Conservation (phyloP, 2,329 filamentous ascomycete species). For the Leptographium galeiforme region DNA sequence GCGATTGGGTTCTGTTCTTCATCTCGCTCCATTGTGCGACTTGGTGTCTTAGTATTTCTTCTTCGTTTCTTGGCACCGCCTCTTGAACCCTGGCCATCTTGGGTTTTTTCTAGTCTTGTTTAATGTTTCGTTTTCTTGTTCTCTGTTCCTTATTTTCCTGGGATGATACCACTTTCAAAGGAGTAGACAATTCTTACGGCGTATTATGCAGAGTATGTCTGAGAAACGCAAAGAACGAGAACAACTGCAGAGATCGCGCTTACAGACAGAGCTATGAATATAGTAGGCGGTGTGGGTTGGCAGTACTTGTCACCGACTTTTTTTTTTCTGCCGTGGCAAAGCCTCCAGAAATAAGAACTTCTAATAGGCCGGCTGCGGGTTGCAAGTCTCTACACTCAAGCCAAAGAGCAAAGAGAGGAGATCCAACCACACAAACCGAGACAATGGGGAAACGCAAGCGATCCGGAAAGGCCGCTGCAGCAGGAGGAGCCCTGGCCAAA, state of each 20-base stretch:
- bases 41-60: neutral
- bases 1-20: no score
- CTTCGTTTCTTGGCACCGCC: neutral
- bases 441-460: slow-evolving; percentile 11
- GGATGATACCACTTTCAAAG: neutral
- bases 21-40: neutral
- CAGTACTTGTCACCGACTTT: slow-evolving; percentile 1
- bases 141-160: neutral
- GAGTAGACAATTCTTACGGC: neutral
- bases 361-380: neutral
- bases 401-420: neutral
- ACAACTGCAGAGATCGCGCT: no score
- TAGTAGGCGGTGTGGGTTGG: neutral
- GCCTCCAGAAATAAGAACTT: neutral
- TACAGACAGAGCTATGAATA: neutral
- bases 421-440: neutral
- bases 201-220: neutral
- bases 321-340: slow-evolving; percentile 2
- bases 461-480: slow-evolving; percentile 1
- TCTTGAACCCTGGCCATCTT: neutral
- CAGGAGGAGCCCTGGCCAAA: slow-evolving; percentile 3
- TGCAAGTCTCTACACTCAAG: neutral
- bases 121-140: neutral
- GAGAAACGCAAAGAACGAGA: neutral
- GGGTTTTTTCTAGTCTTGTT: neutral